Evolutionary conservation across 1,139 yeast genomes (phyloP).

Genomic region (Lizanozyma gosingica): DNA sequence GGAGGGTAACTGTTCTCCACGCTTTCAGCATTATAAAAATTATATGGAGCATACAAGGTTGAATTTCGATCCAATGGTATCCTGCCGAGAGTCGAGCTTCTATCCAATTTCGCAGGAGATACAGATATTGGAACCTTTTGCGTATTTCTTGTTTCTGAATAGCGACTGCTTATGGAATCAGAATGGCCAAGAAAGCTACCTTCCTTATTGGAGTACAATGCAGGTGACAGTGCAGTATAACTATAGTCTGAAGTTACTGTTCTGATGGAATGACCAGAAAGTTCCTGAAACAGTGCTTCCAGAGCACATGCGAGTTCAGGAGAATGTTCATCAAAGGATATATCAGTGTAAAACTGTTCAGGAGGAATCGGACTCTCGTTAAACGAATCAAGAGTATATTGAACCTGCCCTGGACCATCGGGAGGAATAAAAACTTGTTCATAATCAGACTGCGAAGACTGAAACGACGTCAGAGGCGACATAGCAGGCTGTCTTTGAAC

Average conservation of each 20-base stretch:
- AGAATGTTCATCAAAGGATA: too few relatives aligned
- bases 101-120: neutral
- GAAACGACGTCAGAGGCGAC: neutral
- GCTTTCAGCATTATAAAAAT: neutral
- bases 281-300: neutral
- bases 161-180: neutral
- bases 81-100: neutral
- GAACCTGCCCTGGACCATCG: too few relatives aligned
- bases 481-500: neutral
- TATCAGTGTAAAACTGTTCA: too few relatives aligned
- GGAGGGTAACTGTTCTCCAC: neutral
- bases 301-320: too few relatives aligned
- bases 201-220: neutral
- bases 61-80: neutral
- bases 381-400: too few relatives aligned
- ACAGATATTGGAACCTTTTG: neutral
- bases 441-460: too few relatives aligned
- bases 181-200: neutral
- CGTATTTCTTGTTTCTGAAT: neutral
- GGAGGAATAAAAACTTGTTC: too few relatives aligned
- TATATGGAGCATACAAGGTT: neutral
- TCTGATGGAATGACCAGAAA: neutral
- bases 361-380: too few relatives aligned
- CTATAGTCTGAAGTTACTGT: neutral
- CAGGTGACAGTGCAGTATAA: neutral